Evolutionary conservation across 73 alveolate genomes (phyloP).

Genomic region (Stentor roeselii): DNA sequence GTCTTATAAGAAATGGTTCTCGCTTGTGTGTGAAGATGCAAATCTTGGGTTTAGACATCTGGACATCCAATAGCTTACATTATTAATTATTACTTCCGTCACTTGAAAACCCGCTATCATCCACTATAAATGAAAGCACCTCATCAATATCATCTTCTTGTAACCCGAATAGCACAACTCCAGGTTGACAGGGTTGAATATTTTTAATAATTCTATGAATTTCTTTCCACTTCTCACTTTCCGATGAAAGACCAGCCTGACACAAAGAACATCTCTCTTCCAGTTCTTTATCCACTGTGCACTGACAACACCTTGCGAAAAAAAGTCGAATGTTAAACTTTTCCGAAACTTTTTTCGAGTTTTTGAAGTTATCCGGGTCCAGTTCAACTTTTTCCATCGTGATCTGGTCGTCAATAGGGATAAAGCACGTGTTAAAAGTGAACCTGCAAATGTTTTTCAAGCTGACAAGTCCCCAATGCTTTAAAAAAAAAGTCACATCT

Average conservation of each 20-base stretch:
- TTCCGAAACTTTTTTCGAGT: neutral
- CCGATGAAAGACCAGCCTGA: too few species aligned
- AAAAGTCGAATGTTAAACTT: neutral
- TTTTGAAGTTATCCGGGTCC: neutral
- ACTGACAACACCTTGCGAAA: neutral
- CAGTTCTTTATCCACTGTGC: neutral
- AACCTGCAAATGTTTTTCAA: constrained; percentile 4
- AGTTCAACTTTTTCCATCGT: neutral
- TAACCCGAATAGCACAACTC: too few species aligned
- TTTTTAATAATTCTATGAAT: too few species aligned
- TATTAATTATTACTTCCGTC: neutral
- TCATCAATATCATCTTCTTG: neutral
- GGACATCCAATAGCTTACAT: neutral
- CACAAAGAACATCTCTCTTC: neutral
- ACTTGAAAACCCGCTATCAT: neutral
- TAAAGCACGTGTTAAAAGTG: constrained; percentile 7
- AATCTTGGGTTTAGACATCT: too few species aligned
- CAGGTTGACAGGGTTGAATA: too few species aligned
- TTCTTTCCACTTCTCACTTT: too few species aligned
- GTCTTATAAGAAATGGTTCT: neutral
- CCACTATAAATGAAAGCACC: neutral
- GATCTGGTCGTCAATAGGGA: neutral
- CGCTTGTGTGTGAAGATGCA: too few species aligned
- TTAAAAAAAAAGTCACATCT: neutral
- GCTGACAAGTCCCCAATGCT: neutral